These are phyloP conservation scores for Zygosaccharomyces sapae DNA, from an alignment of 1,139 yeast genomes.

Conservation along the genomic window DNA sequence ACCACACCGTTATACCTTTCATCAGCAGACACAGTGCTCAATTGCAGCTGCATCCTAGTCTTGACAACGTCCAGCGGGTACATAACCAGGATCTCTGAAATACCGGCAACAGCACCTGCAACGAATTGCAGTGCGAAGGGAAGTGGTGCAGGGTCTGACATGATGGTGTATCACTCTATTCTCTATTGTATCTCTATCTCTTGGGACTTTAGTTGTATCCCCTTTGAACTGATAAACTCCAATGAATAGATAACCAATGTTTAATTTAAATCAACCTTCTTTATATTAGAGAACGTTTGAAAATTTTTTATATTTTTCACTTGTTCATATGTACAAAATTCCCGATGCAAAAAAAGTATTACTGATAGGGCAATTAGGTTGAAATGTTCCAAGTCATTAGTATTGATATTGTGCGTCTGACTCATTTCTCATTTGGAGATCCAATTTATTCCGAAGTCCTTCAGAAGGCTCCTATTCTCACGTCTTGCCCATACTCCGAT, in stretches of 20 bases:
- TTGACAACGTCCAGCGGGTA: slow-evolving; percentile 97
- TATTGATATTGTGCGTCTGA: no score
- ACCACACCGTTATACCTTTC: slow-evolving; percentile 71
- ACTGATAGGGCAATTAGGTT: no score
- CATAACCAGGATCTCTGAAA: slow-evolving; percentile 95
- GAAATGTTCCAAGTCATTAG: no score
- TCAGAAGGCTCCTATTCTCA: no score
- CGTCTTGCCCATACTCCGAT: no score
- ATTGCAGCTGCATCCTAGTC: slow-evolving; percentile 92
- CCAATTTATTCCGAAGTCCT: no score
- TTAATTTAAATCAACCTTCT: not conserved
- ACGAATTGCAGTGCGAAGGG: slow-evolving; percentile 89
- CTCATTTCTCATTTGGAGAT: no score
- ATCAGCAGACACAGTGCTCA: slow-evolving; percentile 51
- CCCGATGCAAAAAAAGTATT: slow-evolving; percentile 4
- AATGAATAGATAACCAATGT: no score
- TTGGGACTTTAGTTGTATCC: no score
- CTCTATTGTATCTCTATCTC: not conserved
- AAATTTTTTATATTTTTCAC: slow-evolving; percentile 3
- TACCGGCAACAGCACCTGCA: slow-evolving; percentile 97
- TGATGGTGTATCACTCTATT: not conserved
- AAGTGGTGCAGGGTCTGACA: slow-evolving; percentile 42
- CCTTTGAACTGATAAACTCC: no score
- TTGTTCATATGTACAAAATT: slow-evolving; percentile 1
- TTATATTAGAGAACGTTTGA: not conserved